Evolutionary conservation across 1,139 yeast genomes (phyloP), one percentile per base, ranked within the genome.

Genomic region (Saccharomycopsis crataegensis): DNA sequence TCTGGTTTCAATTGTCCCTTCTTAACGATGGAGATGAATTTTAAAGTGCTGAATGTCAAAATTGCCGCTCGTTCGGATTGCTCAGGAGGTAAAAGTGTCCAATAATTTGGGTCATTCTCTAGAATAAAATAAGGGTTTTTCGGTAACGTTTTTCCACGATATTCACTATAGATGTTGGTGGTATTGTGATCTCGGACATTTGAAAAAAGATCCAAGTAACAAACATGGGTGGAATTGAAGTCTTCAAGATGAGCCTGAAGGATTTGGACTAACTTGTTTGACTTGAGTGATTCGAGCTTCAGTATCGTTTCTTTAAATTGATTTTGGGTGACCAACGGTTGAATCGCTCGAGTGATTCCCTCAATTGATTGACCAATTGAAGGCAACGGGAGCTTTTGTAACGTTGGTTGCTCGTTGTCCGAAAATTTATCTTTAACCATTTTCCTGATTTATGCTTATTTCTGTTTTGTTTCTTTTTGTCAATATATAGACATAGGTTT

Each of bases 111-210:
- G 61, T 85, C 94, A 62, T 84, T 86, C 60, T 84, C 89, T 36
- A 85, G 67, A 8, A 85, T 77, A 60, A 85, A 72, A 61, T 83
- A 85, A 0, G 94, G 94, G 62, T 85, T 85, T 57, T 91, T 70
- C 4, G 94, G 94, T 51, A 85, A 70, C 1, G 85, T 81, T 61
- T 82, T 86, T 12, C 83, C 83, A 51, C 80, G 67, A 43, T 79
- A 67, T 55, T 83, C 86, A 34, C 86, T 86, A 59, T 83, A 81
- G 49, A 83, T 79, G 12, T 82, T 83, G 0, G 86, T 80, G 45
- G 79, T 59, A 16, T 61, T 58, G 45, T 78, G 58, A 76, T 75
- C 60, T 75, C 83, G 62, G 73, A 82, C 67, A 76, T 83, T 65
- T 74, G 83, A 53, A 60, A 73, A 57, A 61, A 76, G 74, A 60